Evolutionary conservation across 352 stramenopile genomes (phyloP).

Genomic region (Globisporangium ultimum): DNA sequence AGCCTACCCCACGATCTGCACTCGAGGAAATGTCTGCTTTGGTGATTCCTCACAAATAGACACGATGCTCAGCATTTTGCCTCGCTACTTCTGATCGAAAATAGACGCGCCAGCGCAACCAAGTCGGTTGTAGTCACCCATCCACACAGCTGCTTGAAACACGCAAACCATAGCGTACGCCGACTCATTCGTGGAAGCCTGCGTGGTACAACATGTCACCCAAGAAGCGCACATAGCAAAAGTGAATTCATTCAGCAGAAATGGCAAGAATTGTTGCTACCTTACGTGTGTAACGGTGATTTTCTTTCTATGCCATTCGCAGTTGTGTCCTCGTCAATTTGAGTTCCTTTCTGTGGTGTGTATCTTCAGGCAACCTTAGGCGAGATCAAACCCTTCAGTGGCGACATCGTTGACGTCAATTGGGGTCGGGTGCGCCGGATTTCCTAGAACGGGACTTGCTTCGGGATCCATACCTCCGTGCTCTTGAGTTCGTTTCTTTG

Average conservation of each 20-base stretch:
- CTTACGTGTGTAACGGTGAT: not conserved
- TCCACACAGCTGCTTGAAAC: too few species aligned
- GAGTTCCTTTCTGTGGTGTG: not conserved
- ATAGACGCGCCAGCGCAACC: too few species aligned
- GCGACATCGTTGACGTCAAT: constrained; percentile 7
- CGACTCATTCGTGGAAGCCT: too few species aligned
- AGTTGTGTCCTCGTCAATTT: not conserved
- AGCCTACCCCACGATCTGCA: too few species aligned
- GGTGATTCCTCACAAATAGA: too few species aligned
- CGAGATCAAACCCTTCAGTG: constrained; percentile 2
- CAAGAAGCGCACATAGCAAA: too few species aligned
- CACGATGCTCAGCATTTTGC: too few species aligned
- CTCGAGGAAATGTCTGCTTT: too few species aligned
- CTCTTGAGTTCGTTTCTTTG: constrained; percentile 19
- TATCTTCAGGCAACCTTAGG: not conserved
- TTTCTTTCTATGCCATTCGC: not conserved
- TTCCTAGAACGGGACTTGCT: constrained; percentile 17
- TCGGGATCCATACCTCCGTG: constrained; percentile 20
- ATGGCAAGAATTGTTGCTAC: not conserved
- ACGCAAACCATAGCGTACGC: too few species aligned
- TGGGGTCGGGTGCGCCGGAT: not conserved
- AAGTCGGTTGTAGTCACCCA: too few species aligned
- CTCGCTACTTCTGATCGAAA: too few species aligned
- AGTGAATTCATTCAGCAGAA: not conserved
- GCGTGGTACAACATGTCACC: too few species aligned